Base-by-base conservation (phyloP, 2,329 filamentous ascomycete species). In the Aspergillus spinulosporus region DNA sequence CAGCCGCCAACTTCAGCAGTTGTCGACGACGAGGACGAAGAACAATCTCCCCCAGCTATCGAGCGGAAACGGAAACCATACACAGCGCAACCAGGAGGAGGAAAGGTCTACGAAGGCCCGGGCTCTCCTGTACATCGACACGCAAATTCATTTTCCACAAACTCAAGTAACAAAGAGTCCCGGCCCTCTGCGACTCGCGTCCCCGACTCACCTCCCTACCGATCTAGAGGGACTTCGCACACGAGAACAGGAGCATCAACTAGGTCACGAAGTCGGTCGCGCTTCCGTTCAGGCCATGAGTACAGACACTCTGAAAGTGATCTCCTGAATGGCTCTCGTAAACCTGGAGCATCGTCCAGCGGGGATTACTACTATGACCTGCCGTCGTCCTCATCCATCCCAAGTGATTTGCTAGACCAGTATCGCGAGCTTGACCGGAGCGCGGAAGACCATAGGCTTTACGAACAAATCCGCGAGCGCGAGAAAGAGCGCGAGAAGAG, bases 11-110 rank as follows among this genome's bases (percentile, higher is more conserved):
- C 65, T 4, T 72, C 70, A n/a, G 66, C 70, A 4, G 67, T 76
- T 11, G 71, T 74, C 14, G 75, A 74, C 21, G 76, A 72, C 15
- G 70, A 69, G 15, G 72, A 78, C n/a, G 74, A 76, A 29, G 54
- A 47, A 1, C 70, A 78, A 0, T 67, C 76, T 0, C 74, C 80
- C 1, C 82, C 83, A n/a, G 39, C 52, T 1, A 82, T 88, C 46
- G 86, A 89, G 65, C 82, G 86, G 4, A 83, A 88, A 64, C 77
- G 86, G 37, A 84, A 88, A 58, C 86, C 86, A 0, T 89, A 88
- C 64, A 76, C 73, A 28, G 82, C 81, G 1, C 80, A 82, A 26
- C 83, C 84, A 12, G 84, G 84, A 7, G 76, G 73, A 28, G 85
- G 84, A 5, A 88, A 85, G 67, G 68, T 76, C 2, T 82, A 85